Percentiles rank a stretch among this genome's conserved stretches.
Conservation (phyloP, 139 green algal genomes). For the Zygnema circumcarinatum region DNA sequence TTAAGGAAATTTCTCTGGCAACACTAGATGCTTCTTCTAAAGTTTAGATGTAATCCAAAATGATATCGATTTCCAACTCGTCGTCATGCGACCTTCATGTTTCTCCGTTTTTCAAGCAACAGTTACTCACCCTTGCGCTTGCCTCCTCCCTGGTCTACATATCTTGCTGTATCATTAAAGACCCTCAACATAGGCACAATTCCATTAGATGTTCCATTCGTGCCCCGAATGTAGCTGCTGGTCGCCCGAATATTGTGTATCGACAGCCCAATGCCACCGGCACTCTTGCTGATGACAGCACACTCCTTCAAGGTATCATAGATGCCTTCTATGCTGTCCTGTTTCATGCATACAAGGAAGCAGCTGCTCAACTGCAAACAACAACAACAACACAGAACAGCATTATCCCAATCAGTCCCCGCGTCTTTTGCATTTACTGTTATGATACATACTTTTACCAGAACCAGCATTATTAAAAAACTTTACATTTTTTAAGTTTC, state of each 20-base stretch:
- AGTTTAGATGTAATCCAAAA: no score
- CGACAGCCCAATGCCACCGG: slow-evolving; percentile 90
- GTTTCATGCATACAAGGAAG: slow-evolving; percentile 96
- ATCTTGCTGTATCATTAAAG: slow-evolving; percentile 98
- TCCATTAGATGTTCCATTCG: slow-evolving; percentile 97
- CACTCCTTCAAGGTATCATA: slow-evolving; percentile 99
- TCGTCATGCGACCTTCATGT: not conserved
- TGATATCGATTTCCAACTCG: no score
- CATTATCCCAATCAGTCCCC: slow-evolving; percentile 61
- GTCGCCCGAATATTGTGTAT: slow-evolving; percentile 96
- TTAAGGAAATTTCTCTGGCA: no score
- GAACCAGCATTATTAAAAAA: no score
- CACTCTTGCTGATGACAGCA: slow-evolving; percentile 92
- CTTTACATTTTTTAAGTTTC: no score
- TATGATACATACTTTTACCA: no score
- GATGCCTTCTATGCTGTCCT: slow-evolving; percentile 96
- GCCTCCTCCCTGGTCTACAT: slow-evolving; percentile 92
- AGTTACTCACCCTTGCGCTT: slow-evolving; percentile 89
- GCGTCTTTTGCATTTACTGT: no score
- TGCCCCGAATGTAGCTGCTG: slow-evolving; percentile 96
- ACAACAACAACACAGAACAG: no score
- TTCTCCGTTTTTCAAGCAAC: not conserved
- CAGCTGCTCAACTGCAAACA: slow-evolving; percentile 92
- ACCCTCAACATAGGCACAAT: slow-evolving; percentile 99
- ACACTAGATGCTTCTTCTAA: no score